Evolutionary conservation across 371 early-diverging fungal species (phyloP).

Genomic region (Rhizopus sp.): DNA sequence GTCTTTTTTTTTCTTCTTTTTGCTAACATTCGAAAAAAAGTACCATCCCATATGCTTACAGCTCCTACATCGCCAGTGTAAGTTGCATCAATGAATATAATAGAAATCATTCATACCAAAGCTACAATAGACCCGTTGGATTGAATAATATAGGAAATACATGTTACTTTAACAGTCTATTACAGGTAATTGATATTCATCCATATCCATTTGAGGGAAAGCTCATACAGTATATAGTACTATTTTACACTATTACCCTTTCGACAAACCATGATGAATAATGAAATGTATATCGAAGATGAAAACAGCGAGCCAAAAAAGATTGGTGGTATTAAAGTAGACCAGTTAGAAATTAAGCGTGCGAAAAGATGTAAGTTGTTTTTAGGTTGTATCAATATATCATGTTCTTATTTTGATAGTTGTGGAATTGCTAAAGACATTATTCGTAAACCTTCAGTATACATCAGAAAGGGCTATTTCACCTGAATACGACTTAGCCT

Average conservation of each 20-base stretch:
- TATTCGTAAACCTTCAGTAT: constrained; percentile 44
- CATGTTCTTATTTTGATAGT: constrained; percentile 25
- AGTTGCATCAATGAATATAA: background rate
- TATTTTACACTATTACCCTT: constrained; percentile 74
- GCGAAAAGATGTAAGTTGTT: constrained; percentile 50
- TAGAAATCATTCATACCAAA: background rate
- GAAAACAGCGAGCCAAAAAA: constrained; percentile 53
- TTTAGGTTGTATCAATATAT: background rate
- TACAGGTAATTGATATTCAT: constrained; percentile 52
- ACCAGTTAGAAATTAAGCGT: constrained; percentile 48
- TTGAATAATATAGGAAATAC: constrained; percentile 90
- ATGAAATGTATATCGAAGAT: constrained; percentile 56
- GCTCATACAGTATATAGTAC: constrained; percentile 54
- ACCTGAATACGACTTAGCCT: constrained; percentile 52
- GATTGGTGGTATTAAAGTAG: constrained; percentile 65
- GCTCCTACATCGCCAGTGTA: constrained; percentile 10
- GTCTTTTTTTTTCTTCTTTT: background rate
- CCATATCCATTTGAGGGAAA: background rate
- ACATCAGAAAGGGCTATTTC: constrained; percentile 44
- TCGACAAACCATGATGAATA: constrained; percentile 59
- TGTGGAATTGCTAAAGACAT: constrained; percentile 37
- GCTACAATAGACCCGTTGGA: constrained; percentile 61
- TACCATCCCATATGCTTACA: constrained; percentile 23
- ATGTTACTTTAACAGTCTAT: constrained; percentile 85
- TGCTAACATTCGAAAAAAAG: background rate